Evolutionary conservation across 495 filamentous ascomycete genomes (phyloP).

Genomic region (Acidiella bohemica): DNA sequence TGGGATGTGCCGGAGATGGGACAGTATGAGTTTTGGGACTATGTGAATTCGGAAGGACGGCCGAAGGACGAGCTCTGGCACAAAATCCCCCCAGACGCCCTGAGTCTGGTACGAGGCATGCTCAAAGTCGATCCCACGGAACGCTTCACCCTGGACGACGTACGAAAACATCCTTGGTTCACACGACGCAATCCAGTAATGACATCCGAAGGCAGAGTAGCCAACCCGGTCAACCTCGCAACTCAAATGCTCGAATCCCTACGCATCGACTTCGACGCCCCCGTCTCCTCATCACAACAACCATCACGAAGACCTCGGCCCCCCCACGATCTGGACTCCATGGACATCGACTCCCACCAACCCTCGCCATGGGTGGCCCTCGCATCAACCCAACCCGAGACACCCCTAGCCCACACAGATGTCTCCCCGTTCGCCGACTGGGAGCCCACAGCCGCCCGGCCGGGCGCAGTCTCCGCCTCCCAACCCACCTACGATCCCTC

Average conservation of each 20-base stretch:
- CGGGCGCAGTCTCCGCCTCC: conserved; percentile 15
- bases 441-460: conserved; percentile 36
- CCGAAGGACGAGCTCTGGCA: conserved; percentile 81
- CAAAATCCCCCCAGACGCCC: conserved; percentile 56
- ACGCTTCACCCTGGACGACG: conserved; percentile 77
- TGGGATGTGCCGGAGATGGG: conserved; percentile 80
- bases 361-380: conserved; percentile 21
- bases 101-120: conserved; percentile 89
- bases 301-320: conserved; percentile 27
- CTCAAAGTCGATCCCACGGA: conserved; percentile 62
- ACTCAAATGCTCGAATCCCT: conserved; percentile 86
- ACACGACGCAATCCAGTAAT: conserved; percentile 70
- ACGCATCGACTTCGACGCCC: conserved; percentile 74
- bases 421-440: no score
- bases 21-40: conserved; percentile 47
- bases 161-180: conserved; percentile 91
- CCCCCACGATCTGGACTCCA: conserved; percentile 38
- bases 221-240: conserved; percentile 68
- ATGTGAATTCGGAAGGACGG: conserved; percentile 54
- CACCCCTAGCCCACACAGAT: conserved; percentile 47
- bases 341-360: conserved; percentile 32
- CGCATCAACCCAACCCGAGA: conserved; percentile 71
- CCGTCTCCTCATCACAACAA: conserved; percentile 42
- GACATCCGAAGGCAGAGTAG: conserved; percentile 55
- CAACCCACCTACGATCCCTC: conserved; percentile 34